These are phyloP conservation scores for Acorus calamus DNA, from an alignment of 106 monocot genomes.

Conservation along the genomic window DNA sequence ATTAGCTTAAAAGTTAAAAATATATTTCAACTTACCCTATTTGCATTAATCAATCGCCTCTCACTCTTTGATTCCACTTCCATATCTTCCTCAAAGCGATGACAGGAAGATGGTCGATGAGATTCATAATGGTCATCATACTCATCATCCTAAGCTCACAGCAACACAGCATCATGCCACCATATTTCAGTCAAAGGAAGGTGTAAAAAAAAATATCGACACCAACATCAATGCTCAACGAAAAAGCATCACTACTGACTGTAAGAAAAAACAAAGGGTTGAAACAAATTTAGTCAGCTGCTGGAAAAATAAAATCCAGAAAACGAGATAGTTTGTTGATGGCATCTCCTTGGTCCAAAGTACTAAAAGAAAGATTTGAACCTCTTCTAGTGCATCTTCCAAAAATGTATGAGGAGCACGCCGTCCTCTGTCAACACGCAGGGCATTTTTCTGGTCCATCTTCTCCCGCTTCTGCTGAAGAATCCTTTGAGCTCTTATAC, in stretches of 20 bases:
- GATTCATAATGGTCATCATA: conserved; percentile 56
- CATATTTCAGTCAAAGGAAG: no score
- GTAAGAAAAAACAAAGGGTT: neutral
- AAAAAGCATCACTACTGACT: neutral
- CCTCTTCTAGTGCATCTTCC: conserved; percentile 87
- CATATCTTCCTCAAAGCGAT: conserved; percentile 71
- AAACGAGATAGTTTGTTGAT: neutral
- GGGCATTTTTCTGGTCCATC: conserved; percentile 60
- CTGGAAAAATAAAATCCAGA: no score
- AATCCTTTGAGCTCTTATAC: conserved; percentile 69
- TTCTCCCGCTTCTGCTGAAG: conserved; percentile 76
- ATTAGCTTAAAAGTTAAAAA: neutral
- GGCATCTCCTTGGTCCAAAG: neutral
- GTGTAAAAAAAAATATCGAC: no score
- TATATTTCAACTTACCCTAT: conserved; percentile 30
- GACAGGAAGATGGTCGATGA: conserved; percentile 37
- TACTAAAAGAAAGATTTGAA: conserved; percentile 10
- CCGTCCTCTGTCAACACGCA: conserved; percentile 32
- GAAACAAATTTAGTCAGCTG: no score
- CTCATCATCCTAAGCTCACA: conserved; percentile 62
- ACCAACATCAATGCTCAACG: neutral
- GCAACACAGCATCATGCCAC: no score
- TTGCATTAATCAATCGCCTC: conserved; percentile 74
- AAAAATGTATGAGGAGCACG: conserved; percentile 84
- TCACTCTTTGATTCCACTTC: conserved; percentile 78